Evolutionary conservation across 2,329 filamentous ascomycete species (phyloP), one percentile per base, ranked within the genome.

Genomic region (Acephala macrosclerotiorum): DNA sequence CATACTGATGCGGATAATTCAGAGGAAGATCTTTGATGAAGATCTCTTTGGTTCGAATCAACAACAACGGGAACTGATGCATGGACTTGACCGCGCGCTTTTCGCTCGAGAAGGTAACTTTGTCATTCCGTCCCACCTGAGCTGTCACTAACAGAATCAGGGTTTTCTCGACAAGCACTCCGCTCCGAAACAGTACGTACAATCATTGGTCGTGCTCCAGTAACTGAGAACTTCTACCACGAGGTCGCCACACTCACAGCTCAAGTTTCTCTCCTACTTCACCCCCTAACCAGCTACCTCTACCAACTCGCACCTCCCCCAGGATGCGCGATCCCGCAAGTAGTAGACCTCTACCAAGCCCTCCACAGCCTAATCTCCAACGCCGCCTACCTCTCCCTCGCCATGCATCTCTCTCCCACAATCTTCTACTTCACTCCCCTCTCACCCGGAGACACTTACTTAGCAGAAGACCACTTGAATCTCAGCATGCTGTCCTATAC

Each of bases 241-340:
- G 80, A 83, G 60, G 81, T 83, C 1, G 79, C 84, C 64, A 82
- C 81, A 65, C 78, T 85, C 36, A 82, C 82, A 49, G 84, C 84
- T 56, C 83, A 84, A 70, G 79, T 85, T 67, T 79, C 80, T 9
- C 73, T 81, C 9, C 61, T 76, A 11, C 60, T 76, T 2, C 26
- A 66, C 11, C 74, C 74, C 14, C 66, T 76, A 0, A 66, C 69
- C 1, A 51, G 60, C 35, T 72, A 70, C 63, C 66, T 75, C 26
- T 68, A 70, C 47, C n/a, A 51, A 20, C 63, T 66, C 1, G 53
- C 69, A 2, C 57, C 63, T 1, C 59, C 45, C 3, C 12, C 53
- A 1, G 57, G 35, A 11, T 35, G 16, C 1, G 14, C 8, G 9
- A 59, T 64, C 16, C 71, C 72, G 5, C 18, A 18, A 6, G 14